Evolutionary conservation across 2,329 filamentous ascomycete species (phyloP), one percentile per base, ranked within the genome.

Genomic region (Ophiostoma australiae): DNA sequence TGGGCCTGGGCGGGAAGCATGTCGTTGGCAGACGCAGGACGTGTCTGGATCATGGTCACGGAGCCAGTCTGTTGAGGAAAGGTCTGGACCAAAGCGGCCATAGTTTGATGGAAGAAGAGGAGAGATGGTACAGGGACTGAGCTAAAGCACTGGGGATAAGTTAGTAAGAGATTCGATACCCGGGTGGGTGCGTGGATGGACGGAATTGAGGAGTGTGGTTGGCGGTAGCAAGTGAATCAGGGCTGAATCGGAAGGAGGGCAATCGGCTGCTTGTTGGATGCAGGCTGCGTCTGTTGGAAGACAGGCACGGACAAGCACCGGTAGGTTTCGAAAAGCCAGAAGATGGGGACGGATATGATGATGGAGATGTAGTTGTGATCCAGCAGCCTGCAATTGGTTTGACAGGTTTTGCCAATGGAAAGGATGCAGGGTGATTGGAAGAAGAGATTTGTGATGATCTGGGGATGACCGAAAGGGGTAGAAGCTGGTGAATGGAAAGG

Each of bases 11-110:
- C 67, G 33, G 71, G 67, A 17, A 72, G 33, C 52, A 70, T 72
- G 48, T 63, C 68, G 23, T 63, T 37, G 33, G 71, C 71, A 23
- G 71, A 63, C 70, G 85, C 85, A 73, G 90, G 87, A 79, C 90
- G 87, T 76, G 89, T 86, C 80, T 93, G 91, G 77, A 94, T 88
- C 86, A 93, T 90, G 74, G 89, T 89, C 77, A 89, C 85, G 75
- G 90, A 89, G 80, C 85, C 85, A 78, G 89, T 88, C 81, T 92
- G 90, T 82, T 92, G 90, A 77, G 91, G 87, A 79, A 91, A 91
- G 73, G 90, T 88, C 82, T 94, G 92, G 78, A 94, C 90, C 84
- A 94, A 85, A 80, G 91, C 91, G 84, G 91, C 91, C 92, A 95
- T 94, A 80, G 79, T 90, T 23, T 39, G 31, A 66, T 6, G 63